A percentile compares a stretch with the other conserved stretches of the same genome.
Evolutionary conservation across 2,329 filamentous ascomycete genomes (phyloP).

Genomic region (Graphiopsis chlorocephala): DNA sequence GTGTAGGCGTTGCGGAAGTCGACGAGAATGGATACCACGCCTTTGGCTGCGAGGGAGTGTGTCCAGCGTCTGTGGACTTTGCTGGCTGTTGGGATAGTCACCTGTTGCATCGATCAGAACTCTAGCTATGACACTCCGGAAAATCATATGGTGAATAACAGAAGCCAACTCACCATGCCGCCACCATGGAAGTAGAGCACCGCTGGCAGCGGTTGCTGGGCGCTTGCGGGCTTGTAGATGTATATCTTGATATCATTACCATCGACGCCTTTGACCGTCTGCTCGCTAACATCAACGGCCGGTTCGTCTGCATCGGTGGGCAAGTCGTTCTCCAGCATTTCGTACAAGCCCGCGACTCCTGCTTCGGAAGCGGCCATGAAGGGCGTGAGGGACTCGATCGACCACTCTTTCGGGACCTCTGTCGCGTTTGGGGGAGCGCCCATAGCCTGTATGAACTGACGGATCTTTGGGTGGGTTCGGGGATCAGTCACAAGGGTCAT

Average conservation of each 20-base stretch:
- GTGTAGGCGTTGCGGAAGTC: constrained; percentile 35
- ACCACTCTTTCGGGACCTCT: not conserved
- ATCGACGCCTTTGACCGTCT: constrained; percentile 24
- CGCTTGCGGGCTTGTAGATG: constrained; percentile 20
- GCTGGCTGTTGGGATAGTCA: constrained; percentile 22
- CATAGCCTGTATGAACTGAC: constrained; percentile 22
- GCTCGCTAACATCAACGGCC: constrained; percentile 17
- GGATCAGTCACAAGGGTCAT: constrained; percentile 27
- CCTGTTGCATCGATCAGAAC: not conserved
- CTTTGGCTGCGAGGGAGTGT: constrained; percentile 26
- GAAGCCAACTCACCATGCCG: constrained; percentile 24
- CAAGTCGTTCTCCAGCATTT: constrained; percentile 67
- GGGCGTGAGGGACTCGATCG: constrained; percentile 6
- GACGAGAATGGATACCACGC: constrained; percentile 27
- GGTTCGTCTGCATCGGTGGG: constrained; percentile 21
- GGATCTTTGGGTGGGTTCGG: constrained; percentile 26
- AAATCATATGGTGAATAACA: not conserved
- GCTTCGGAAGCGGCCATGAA: constrained; percentile 5
- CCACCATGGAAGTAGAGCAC: constrained; percentile 33
- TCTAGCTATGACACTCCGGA: not conserved
- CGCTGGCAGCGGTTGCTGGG: constrained; percentile 20
- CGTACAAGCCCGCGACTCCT: constrained; percentile 66
- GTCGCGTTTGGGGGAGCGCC: constrained; percentile 15
- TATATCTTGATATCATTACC: constrained; percentile 23
- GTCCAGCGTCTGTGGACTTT: constrained; percentile 28